These are phyloP conservation scores for Lactifluus volemus DNA, from an alignment of 768 basidiomycete species.

Conservation along the genomic window DNA sequence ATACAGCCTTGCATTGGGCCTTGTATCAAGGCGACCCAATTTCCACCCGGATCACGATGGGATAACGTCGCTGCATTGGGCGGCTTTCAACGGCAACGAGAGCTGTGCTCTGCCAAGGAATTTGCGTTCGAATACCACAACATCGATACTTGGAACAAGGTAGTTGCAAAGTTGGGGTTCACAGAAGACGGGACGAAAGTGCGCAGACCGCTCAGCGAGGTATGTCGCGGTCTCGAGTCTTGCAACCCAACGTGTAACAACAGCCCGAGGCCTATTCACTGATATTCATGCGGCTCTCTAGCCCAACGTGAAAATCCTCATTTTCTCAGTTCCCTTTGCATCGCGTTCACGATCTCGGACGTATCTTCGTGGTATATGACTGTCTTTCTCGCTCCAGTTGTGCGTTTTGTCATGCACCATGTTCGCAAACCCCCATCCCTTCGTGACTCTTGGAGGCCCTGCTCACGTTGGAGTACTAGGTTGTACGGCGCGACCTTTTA, in stretches of 20 bases:
- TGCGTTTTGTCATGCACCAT: neutral
- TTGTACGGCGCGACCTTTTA: neutral
- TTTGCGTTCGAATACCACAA: constrained; percentile 82
- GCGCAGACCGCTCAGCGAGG: constrained; percentile 62
- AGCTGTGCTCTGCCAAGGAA: constrained; percentile 78
- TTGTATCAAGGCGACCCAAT: constrained; percentile 95
- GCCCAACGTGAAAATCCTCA: constrained; percentile 1
- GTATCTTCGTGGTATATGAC: constrained; percentile 6
- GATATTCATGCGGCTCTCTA: neutral
- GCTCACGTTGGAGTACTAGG: neutral
- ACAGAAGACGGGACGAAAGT: constrained; percentile 61
- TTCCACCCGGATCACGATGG: constrained; percentile 80
- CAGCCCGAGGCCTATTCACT: neutral
- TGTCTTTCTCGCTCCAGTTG: neutral
- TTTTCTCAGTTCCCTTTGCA: neutral
- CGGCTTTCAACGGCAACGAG: constrained; percentile 79
- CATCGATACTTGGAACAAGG: constrained; percentile 76
- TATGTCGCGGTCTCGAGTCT: constrained; percentile 24
- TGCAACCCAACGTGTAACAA: neutral
- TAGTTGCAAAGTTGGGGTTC: constrained; percentile 76
- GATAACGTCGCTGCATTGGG: constrained; percentile 89
- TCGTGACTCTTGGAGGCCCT: neutral
- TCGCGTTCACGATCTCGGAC: neutral
- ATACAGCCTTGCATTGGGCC: constrained; percentile 96
- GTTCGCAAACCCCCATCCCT: neutral